Percentiles rank a stretch among this genome's conserved stretches.
phyloP scores from a whole-genome alignment of 2,329 filamentous ascomycete genomes.

The Tolypocladium pustulatum region DNA sequence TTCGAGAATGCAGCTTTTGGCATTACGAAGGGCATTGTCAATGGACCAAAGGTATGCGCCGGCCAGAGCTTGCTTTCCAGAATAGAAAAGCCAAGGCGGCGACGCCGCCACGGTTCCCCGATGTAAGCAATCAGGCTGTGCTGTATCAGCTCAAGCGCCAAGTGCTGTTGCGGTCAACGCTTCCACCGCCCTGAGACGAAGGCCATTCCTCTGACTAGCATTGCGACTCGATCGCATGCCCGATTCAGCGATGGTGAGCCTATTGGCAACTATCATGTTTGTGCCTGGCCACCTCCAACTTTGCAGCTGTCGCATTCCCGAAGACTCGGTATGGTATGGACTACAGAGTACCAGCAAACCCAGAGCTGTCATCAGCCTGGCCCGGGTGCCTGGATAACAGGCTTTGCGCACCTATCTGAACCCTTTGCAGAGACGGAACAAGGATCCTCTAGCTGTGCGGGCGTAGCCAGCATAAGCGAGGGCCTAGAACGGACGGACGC shows the following conservation, averaged over 20 bases:
- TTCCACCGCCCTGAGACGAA: neutral
- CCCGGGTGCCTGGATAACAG: neutral
- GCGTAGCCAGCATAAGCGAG: neutral
- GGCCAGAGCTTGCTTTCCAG: neutral
- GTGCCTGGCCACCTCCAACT: neutral
- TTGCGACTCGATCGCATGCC: neutral
- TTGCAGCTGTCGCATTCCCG: neutral
- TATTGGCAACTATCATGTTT: neutral
- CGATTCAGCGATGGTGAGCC: neutral
- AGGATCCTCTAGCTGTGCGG: neutral
- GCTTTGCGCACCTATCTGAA: neutral
- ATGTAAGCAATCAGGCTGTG: neutral
- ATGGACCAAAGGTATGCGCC: neutral
- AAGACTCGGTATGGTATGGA: neutral
- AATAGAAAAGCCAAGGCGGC: neutral
- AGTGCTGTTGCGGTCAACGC: neutral
- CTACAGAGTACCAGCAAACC: too few species aligned
- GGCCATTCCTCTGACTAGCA: neutral
- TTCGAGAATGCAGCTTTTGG: neutral
- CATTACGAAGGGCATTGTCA: neutral
- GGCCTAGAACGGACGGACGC: neutral
- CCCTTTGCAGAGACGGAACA: neutral
- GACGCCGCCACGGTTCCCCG: neutral
- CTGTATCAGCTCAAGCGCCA: neutral
- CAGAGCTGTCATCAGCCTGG: neutral